Percentiles rank a stretch among this genome's conserved stretches.
Evolutionary conservation across 2,329 filamentous ascomycete species (phyloP).

Genomic region (Neonectria ditissima): DNA sequence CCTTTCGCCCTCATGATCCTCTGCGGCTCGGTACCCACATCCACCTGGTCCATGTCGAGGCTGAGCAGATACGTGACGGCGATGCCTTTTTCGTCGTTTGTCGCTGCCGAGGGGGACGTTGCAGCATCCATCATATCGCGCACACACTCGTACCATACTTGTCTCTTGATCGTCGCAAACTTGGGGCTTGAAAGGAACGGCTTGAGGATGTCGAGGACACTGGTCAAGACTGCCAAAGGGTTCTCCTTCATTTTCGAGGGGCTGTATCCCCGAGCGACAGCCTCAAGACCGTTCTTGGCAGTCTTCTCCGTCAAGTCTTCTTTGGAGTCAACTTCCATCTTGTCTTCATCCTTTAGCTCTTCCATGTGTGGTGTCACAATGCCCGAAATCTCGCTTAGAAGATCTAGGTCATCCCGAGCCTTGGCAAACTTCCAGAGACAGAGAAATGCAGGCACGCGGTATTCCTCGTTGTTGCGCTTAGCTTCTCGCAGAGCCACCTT

Average conservation of each 20-base stretch:
- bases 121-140: constrained; percentile 61
- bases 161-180: constrained; percentile 59
- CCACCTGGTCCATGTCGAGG: constrained; percentile 59
- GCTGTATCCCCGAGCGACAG: constrained; percentile 62
- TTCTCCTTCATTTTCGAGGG: constrained; percentile 52
- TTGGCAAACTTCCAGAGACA: constrained; percentile 80
- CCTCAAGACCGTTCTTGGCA: constrained; percentile 63
- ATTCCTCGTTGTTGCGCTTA: constrained; percentile 89
- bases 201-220: constrained; percentile 55
- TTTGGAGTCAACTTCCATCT: constrained; percentile 76
- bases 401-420: constrained; percentile 74
- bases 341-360: constrained; percentile 66
- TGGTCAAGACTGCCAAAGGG: constrained; percentile 53
- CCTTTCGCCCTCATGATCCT: constrained; percentile 61
- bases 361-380: constrained; percentile 74
- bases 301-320: constrained; percentile 58
- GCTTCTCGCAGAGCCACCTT: constrained; percentile 89
- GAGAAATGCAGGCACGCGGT: constrained; percentile 80
- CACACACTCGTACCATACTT: constrained; percentile 65
- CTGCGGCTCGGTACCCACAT: constrained; percentile 64
- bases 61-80: constrained; percentile 57
- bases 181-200: constrained; percentile 54
- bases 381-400: constrained; percentile 74
- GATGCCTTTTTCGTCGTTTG: constrained; percentile 36
- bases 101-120: constrained; percentile 32